These are phyloP conservation scores for Solanum chacoense DNA, from an alignment of 305 asterid species.

Conservation along the genomic window DNA sequence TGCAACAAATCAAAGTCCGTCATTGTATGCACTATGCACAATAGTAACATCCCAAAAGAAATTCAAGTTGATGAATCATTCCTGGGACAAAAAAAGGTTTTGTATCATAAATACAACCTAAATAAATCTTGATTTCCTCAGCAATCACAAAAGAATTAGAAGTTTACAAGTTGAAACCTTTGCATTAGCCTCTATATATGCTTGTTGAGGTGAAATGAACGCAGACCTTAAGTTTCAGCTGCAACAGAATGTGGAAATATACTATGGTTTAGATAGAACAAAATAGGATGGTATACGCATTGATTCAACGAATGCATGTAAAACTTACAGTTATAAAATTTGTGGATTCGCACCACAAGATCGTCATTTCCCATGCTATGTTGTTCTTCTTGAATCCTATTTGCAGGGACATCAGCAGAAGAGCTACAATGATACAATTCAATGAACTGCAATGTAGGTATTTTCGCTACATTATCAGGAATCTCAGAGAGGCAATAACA, in stretches of 20 bases:
- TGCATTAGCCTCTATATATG: not conserved
- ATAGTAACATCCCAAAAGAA: not conserved
- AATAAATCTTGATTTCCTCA: not conserved
- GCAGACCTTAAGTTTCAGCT: not conserved
- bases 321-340: not conserved
- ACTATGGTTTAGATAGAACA: not conserved
- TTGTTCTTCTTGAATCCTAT: conserved; percentile 1
- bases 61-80: not conserved
- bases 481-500: conserved; percentile 4
- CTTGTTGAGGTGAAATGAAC: not conserved
- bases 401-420: conserved; percentile 2
- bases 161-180: not conserved
- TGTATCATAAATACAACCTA: not conserved
- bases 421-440: conserved; percentile 3
- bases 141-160: not conserved
- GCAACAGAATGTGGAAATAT: not conserved
- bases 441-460: not conserved
- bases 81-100: not conserved
- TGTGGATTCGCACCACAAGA: not conserved
- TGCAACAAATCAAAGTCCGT: not conserved
- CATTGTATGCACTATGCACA: not conserved
- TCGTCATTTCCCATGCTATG: not conserved
- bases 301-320: not conserved
- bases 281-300: not conserved
- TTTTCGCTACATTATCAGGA: conserved; percentile 1